Conservation (phyloP, 495 filamentous ascomycete genomes). For the Annulohypoxylon stygium region DNA sequence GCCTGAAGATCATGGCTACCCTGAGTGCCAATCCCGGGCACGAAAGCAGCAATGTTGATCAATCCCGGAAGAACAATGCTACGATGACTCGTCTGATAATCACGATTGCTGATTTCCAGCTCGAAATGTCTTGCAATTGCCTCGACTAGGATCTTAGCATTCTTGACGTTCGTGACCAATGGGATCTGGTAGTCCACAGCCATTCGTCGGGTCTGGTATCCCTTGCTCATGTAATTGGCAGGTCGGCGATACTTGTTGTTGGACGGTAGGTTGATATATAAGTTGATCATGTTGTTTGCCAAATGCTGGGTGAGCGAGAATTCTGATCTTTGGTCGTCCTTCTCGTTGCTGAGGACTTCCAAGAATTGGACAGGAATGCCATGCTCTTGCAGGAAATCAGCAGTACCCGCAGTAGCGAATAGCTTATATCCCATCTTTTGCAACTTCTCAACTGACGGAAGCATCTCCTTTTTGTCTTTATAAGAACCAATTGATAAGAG, state of each 20-base stretch:
- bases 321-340: slow-evolving; percentile 89
- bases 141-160: slow-evolving; percentile 96
- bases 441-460: slow-evolving; percentile 90
- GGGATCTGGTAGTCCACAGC: slow-evolving; percentile 99
- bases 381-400: slow-evolving; percentile 94
- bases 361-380: slow-evolving; percentile 91
- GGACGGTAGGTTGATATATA: slow-evolving; percentile 99
- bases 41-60: slow-evolving; percentile 84
- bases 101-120: slow-evolving; percentile 81
- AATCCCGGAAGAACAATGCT: slow-evolving; percentile 81
- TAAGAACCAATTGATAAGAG: slow-evolving; percentile 95
- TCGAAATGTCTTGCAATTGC: slow-evolving; percentile 90
- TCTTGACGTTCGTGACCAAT: slow-evolving; percentile 98
- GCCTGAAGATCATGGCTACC: slow-evolving; percentile 76
- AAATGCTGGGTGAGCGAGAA: slow-evolving; percentile 96
- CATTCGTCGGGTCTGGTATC: slow-evolving; percentile 95
- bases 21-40: slow-evolving; percentile 75
- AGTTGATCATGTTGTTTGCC: slow-evolving; percentile 95
- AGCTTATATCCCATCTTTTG: slow-evolving; percentile 91
- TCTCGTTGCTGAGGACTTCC: slow-evolving; percentile 77
- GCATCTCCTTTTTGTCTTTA: slow-evolving; percentile 97
- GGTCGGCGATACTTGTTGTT: slow-evolving; percentile 95
- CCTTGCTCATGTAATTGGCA: slow-evolving; percentile 98
- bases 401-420: slow-evolving; percentile 94
- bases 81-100: slow-evolving; percentile 90